These are phyloP conservation scores for Erythrobasidium hasegawianum DNA, from an alignment of 1,284 basidiomycete species.

Conservation along the genomic window DNA sequence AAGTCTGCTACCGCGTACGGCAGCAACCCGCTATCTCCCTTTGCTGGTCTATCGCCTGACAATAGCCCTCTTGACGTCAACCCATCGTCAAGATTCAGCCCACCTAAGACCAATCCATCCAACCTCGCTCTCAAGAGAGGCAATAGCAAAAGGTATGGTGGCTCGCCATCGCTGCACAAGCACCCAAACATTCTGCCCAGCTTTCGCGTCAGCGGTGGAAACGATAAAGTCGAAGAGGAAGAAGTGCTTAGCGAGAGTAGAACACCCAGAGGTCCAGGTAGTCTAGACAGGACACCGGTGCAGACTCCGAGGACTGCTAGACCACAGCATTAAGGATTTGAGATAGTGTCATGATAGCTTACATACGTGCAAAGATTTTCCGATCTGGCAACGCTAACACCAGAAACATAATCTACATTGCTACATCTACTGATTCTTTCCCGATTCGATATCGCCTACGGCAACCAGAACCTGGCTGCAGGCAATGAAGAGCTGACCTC, in stretches of 20 bases:
- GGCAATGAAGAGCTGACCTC: too few relatives aligned
- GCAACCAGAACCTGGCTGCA: too few relatives aligned
- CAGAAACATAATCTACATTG: too few relatives aligned
- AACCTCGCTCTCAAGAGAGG: not conserved
- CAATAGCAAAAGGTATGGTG: not conserved
- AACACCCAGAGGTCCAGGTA: not conserved
- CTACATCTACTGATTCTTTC: too few relatives aligned
- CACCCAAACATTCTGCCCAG: slow-evolving; percentile 1
- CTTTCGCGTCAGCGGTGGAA: not conserved
- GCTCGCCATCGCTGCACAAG: not conserved
- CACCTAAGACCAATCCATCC: not conserved
- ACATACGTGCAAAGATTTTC: too few relatives aligned
- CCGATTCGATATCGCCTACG: too few relatives aligned
- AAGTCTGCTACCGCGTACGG: not conserved
- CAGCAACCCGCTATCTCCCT: not conserved
- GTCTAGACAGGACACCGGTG: not conserved
- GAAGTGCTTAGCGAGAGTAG: not conserved
- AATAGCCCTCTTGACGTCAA: not conserved
- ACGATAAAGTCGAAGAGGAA: not conserved
- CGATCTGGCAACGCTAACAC: too few relatives aligned
- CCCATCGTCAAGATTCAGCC: not conserved
- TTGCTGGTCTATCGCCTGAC: not conserved
- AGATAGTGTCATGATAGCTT: too few relatives aligned
- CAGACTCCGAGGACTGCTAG: not conserved
- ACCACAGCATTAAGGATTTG: too few relatives aligned